phyloP scores from a whole-genome alignment of 768 basidiomycete species.

The Rhodocollybia butyracea region DNA sequence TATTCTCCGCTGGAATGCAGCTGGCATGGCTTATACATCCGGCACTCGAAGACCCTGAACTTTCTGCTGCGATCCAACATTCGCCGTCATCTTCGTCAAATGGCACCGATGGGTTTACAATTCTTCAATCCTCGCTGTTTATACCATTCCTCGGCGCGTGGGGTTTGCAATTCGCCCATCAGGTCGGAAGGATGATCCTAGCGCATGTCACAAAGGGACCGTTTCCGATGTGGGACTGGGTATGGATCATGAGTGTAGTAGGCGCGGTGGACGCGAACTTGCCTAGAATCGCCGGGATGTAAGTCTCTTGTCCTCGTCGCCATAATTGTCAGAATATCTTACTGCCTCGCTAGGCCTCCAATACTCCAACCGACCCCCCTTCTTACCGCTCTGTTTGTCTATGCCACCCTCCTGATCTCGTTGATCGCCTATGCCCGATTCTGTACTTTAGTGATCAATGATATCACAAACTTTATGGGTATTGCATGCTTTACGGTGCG shows the following conservation, averaged over 20 bases:
- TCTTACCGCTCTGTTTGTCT: conserved; percentile 69
- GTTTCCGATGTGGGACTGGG: conserved; percentile 85
- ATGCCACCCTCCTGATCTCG: conserved; percentile 64
- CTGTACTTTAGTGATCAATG: conserved; percentile 75
- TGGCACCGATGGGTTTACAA: conserved; percentile 14
- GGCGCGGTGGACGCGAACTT: conserved; percentile 84
- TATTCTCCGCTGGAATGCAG: conserved; percentile 66
- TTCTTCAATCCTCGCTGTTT: conserved; percentile 75
- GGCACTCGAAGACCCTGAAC: conserved; percentile 46
- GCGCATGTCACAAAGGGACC: conserved; percentile 83
- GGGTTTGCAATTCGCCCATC: conserved; percentile 89
- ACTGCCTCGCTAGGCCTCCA: conserved; percentile 41
- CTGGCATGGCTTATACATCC: conserved; percentile 80
- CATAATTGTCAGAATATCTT: background rate
- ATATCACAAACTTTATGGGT: conserved; percentile 89
- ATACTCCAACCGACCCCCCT: conserved; percentile 68
- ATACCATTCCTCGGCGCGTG: conserved; percentile 89
- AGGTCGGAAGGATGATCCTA: conserved; percentile 90
- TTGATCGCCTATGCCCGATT: conserved; percentile 73
- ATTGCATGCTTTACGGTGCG: conserved; percentile 94
- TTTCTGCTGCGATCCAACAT: background rate
- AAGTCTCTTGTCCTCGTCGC: conserved; percentile 21
- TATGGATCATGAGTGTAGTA: conserved; percentile 80
- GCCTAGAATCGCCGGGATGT: conserved; percentile 65
- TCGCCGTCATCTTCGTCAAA: background rate